Base-by-base conservation (phyloP, 495 filamentous ascomycete species). In the Podospora didyma region DNA sequence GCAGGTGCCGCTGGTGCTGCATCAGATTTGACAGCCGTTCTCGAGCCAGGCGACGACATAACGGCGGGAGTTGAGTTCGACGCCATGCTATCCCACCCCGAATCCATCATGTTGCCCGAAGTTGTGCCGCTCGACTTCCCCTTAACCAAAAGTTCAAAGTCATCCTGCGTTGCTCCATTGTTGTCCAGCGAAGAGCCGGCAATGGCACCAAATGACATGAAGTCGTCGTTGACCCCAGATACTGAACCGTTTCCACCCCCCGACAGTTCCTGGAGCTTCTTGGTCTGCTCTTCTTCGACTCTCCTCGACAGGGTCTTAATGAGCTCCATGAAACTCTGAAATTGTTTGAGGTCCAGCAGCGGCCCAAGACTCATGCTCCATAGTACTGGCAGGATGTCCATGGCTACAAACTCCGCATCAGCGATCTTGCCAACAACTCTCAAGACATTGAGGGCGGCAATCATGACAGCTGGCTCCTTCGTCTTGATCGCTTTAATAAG, bases 401-500 rank as follows among this genome's bases (percentile, higher is more conserved):
- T 81, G 2, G 95, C 94, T 26, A 97, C 81, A 63, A 96, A 97
- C n/a, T 97, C 94, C 3, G 87, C 79, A 63, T 97, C 94, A 4
- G 88, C 92, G 23, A 90, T 76, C 21, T 77, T 80, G 6, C 94
- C 91, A 49, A 97, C 85, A 53, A 96, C 85, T 26, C 78, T 81
- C 60, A 97, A 85, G 11, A 97, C 91, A 23, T 84, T 82, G 19
- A 97, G 78, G 0, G 91, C 89, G 1, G 94, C 92, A 83, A 97
- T 93, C 88, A 96, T 96, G 2, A 98, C 94, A 2, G 90, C 92
- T 0, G 94, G 94, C 64, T 98, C 94, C 64, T 95, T 97, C 0
- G 94, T 98, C 68, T 97, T 97, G 69, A 98, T 97, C 1, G 76
- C 90, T 64, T 89, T 91, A 52, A 98, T 79, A 4, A 96, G 76